A percentile compares a stretch with the other conserved stretches of the same genome.
Conservation (phyloP, 164 flowering plant genomes). For the Aristolochia californica region DNA sequence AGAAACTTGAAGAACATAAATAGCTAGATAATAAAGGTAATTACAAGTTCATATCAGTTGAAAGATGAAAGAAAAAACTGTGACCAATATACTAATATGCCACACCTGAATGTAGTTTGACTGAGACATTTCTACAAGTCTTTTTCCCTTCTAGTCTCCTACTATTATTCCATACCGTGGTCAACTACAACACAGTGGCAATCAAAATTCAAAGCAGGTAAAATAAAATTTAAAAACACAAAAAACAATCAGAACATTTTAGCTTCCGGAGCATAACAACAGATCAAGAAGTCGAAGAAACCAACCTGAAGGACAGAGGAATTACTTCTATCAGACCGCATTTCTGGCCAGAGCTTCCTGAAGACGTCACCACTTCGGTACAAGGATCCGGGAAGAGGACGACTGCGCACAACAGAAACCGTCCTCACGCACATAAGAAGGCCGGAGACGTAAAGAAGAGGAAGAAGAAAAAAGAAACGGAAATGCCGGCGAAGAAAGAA, state of each 20-base stretch:
- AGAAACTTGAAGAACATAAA: no score
- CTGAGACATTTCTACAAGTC: slow-evolving; percentile 35
- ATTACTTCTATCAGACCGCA: slow-evolving; percentile 40
- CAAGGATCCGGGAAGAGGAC: slow-evolving; percentile 56
- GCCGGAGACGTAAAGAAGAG: slow-evolving; percentile 44
- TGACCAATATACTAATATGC: no score
- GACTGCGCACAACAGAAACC: slow-evolving; percentile 31
- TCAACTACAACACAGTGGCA: slow-evolving; percentile 38
- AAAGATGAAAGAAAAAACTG: no score
- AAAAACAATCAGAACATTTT: neutral
- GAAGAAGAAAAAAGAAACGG: slow-evolving; percentile 41
- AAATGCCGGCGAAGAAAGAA: slow-evolving; percentile 21
- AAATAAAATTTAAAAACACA: no score
- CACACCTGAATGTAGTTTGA: slow-evolving; percentile 18
- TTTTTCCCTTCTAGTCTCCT: slow-evolving; percentile 40
- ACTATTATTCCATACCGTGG: slow-evolving; percentile 56
- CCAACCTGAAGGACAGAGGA: slow-evolving; percentile 47
- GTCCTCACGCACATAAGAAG: slow-evolving; percentile 48
- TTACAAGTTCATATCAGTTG: no score
- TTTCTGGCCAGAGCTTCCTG: slow-evolving; percentile 46
- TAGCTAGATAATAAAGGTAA: no score
- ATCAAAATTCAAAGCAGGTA: no score
- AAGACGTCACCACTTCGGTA: slow-evolving; percentile 63
- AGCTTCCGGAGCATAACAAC: neutral
- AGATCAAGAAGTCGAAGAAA: neutral